A percentile compares a stretch with the other conserved stretches of the same genome.
These are phyloP conservation scores for Tolypocladium cylindrosporum DNA, from an alignment of 2,329 filamentous ascomycete genomes.

Conservation along the genomic window DNA sequence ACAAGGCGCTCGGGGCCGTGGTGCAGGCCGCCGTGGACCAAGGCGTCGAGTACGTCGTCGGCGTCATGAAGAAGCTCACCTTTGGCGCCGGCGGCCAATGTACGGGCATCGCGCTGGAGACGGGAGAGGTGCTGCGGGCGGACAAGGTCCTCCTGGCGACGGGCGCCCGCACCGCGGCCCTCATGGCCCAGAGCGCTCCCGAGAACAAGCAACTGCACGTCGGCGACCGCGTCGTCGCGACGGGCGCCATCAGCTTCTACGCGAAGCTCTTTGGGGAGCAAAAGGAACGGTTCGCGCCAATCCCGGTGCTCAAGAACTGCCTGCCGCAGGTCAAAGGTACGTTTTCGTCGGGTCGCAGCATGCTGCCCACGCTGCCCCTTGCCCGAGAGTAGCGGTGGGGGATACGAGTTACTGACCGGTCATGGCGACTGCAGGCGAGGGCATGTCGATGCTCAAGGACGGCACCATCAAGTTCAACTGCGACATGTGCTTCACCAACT, in stretches of 20 bases:
- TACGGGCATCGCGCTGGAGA: conserved; percentile 36
- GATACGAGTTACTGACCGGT: conserved; percentile 2
- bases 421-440: conserved; percentile 20
- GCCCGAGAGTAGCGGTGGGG: not conserved
- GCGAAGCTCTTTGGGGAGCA: conserved; percentile 31
- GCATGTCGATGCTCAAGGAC: conserved; percentile 33
- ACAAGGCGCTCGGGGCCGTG: conserved; percentile 43
- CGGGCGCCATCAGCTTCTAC: conserved; percentile 38
- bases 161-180: conserved; percentile 44
- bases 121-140: conserved; percentile 36
- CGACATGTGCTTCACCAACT: conserved; percentile 48
- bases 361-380: not conserved
- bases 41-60: conserved; percentile 45
- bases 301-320: conserved; percentile 44
- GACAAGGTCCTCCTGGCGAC: conserved; percentile 44
- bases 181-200: conserved; percentile 42
- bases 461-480: conserved; percentile 53
- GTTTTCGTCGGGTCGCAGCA: conserved; percentile 6
- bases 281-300: conserved; percentile 32
- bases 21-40: conserved; percentile 39
- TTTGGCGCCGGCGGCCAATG: conserved; percentile 36
- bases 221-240: conserved; percentile 43
- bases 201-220: conserved; percentile 39
- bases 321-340: conserved; percentile 30
- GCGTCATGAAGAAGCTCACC: conserved; percentile 33